Evolutionary conservation across 2,329 filamentous ascomycete species (phyloP), one percentile per base, ranked within the genome.

Genomic region (Colletotrichum chrysophilum): DNA sequence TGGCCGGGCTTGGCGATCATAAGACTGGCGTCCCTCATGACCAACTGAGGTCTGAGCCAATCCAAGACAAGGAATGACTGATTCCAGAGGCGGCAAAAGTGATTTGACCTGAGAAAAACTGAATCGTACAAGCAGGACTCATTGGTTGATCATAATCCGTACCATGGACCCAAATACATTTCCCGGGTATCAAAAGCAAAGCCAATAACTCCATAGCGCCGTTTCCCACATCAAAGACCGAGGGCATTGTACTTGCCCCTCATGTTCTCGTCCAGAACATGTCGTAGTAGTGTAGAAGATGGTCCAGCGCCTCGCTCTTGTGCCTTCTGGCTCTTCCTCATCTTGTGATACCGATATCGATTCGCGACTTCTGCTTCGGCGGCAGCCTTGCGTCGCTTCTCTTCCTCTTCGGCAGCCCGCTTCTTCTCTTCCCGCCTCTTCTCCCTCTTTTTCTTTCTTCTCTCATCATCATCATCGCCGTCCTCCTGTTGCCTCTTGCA

Each of bases 401-500:
- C 64, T 30, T 36, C 34, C 28, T 65, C 69, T 16, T 75, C 64
- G 21, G 14, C 48, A 13, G 48, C 48, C 43, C 43, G 56, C 67
- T 21, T 72, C 38, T 52, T n/a, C 60, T 70, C 69, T 21, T 67
- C 61, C 12, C 58, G 38, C 30, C 18, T 68, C 62, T 48, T 64
- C 16, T 65, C 68, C 34, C 66, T 75, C 62, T 64, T 73, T 26
- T 64, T 66, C 24, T 69, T 79, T 71, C 77, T 80, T 28, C 78
- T 78, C 14, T 77, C 68, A 7, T 82, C 79, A 4, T 82, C 79
- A 4, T 81, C 80, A 74, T 87, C 86, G 10, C 87, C 87, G 74
- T 89, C 85, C 34, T 36, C 66, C 48, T 68, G 70, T 14, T 75
- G 66, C 77, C 83, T 87, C 75, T 86, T 87, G 78, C 89, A 92